phyloP scores from a whole-genome alignment of 208 protist species.

The Wallacemonas collosoma region DNA sequence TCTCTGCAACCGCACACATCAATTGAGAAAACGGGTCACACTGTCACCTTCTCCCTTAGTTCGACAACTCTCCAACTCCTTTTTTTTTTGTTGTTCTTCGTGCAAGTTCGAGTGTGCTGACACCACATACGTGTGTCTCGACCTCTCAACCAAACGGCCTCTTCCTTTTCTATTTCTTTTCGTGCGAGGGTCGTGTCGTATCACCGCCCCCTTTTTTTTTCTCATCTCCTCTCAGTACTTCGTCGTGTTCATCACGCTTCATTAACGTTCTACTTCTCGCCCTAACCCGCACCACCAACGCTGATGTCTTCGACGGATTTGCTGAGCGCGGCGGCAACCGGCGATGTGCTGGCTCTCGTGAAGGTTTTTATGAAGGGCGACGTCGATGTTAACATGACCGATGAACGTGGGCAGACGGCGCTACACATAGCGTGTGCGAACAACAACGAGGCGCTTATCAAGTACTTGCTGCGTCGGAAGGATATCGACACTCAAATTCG shows the following conservation, averaged over 20 bases:
- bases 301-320: constrained; percentile 22
- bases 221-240: background rate
- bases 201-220: background rate
- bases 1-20: too few relatives aligned
- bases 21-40: background rate
- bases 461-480: constrained; percentile 46
- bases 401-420: constrained; percentile 59
- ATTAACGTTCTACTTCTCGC: too few relatives aligned
- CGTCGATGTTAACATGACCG: constrained; percentile 54
- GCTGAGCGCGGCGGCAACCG: constrained; percentile 31
- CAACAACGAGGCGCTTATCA: constrained; percentile 36
- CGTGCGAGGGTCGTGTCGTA: background rate
- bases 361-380: constrained; percentile 51
- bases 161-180: constrained; percentile 7
- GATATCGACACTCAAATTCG: constrained; percentile 42
- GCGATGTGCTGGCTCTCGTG: constrained; percentile 45
- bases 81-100: constrained; percentile 1
- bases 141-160: background rate
- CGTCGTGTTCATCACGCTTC: background rate
- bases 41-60: background rate
- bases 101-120: background rate
- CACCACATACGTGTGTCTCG: too few relatives aligned
- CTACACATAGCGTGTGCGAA: constrained; percentile 75
- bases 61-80: background rate
- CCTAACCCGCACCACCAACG: too few relatives aligned